Evolutionary conservation across 1,284 basidiomycete species (phyloP).

Genomic region (Psilocybe mexicana): DNA sequence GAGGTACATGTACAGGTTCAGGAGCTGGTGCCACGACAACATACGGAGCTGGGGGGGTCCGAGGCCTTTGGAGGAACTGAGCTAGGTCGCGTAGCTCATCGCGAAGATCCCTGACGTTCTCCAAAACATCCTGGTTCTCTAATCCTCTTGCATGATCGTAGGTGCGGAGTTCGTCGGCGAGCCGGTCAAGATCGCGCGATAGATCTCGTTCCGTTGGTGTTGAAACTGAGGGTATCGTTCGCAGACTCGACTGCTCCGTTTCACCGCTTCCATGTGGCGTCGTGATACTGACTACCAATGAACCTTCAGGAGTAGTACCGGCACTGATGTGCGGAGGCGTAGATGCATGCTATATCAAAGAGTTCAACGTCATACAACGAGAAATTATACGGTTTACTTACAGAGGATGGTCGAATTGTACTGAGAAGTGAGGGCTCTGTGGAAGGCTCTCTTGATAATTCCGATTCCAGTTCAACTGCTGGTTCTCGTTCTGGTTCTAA

Average conservation of each 20-base stretch:
- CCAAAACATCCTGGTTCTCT: constrained; percentile 61
- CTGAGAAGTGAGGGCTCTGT: constrained; percentile 61
- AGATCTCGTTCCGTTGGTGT: constrained; percentile 44
- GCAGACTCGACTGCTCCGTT: constrained; percentile 56
- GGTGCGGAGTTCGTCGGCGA: constrained; percentile 65
- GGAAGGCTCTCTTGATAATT: constrained; percentile 26
- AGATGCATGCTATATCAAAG: constrained; percentile 23
- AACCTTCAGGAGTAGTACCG: constrained; percentile 39
- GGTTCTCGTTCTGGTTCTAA: not conserved
- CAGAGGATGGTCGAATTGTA: constrained; percentile 37
- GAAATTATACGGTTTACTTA: constrained; percentile 27
- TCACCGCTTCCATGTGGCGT: constrained; percentile 63
- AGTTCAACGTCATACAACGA: constrained; percentile 3
- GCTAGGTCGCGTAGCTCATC: constrained; percentile 62
- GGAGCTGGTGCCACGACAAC: not conserved
- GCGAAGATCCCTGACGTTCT: constrained; percentile 60
- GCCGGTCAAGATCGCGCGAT: constrained; percentile 63
- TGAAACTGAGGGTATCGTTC: constrained; percentile 46
- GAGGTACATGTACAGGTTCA: not conserved
- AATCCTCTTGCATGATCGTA: constrained; percentile 57
- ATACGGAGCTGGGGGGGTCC: constrained; percentile 24
- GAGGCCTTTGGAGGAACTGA: constrained; percentile 39
- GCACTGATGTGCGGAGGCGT: constrained; percentile 11
- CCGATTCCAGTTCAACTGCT: not conserved
- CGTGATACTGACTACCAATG: constrained; percentile 58